Evolutionary conservation across 1,284 basidiomycete genomes (phyloP).

Genomic region (Tilletia indica): DNA sequence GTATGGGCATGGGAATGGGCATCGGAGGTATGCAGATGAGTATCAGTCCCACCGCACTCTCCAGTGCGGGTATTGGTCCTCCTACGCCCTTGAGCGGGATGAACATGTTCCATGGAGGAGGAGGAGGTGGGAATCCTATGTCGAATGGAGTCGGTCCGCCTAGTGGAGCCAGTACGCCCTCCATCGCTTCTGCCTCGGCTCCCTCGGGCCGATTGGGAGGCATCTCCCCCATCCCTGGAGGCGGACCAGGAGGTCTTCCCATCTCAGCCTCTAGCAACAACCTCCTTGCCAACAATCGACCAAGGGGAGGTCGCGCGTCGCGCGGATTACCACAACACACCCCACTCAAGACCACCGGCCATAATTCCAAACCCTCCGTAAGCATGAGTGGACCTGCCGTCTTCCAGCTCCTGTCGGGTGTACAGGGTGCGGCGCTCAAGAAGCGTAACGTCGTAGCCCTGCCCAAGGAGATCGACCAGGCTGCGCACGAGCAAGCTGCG

Average conservation of each 20-base stretch:
- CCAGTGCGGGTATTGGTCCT: background rate
- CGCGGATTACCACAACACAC: conserved; percentile 22
- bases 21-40: background rate
- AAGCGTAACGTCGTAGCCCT: conserved; percentile 32
- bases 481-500: conserved; percentile 25
- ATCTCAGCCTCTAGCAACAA: background rate
- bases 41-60: background rate
- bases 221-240: conserved; percentile 3
- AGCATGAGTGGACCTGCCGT: conserved; percentile 43
- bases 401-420: conserved; percentile 28
- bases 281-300: too few species aligned
- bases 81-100: background rate
- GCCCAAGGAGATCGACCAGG: conserved; percentile 28
- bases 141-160: background rate
- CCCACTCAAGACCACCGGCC: conserved; percentile 43
- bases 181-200: background rate
- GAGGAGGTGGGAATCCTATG: background rate
- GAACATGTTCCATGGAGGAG: background rate
- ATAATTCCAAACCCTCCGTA: conserved; percentile 48
- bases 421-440: conserved; percentile 27
- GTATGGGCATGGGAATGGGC: background rate
- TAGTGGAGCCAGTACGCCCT: background rate
- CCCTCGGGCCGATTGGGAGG: background rate
- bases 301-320: conserved; percentile 9
- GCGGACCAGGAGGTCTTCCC: background rate